A percentile compares a stretch with the other conserved stretches of the same genome.
Conservation (phyloP, 352 stramenopile genomes). For the Phytophthora ramorum region DNA sequence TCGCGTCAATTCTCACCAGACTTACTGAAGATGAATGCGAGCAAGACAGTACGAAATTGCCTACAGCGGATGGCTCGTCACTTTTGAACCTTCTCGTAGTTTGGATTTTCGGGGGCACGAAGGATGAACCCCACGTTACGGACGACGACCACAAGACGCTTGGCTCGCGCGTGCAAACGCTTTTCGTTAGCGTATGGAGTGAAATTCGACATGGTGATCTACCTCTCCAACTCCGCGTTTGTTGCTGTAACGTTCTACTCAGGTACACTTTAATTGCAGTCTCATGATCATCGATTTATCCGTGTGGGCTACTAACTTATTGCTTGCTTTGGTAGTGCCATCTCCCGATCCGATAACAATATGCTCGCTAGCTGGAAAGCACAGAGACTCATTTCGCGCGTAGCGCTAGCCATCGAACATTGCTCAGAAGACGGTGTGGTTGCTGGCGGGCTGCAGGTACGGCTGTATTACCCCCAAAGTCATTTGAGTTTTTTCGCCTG, state of each 20-base stretch:
- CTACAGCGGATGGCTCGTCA: slow-evolving; percentile 9
- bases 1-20: slow-evolving; percentile 53
- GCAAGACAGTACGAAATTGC: not conserved
- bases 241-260: slow-evolving; percentile 70
- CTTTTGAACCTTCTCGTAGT: slow-evolving; percentile 41
- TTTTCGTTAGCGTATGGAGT: slow-evolving; percentile 26
- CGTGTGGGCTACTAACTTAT: not conserved
- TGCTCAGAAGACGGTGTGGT: slow-evolving; percentile 31
- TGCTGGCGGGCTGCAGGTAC: slow-evolving; percentile 44
- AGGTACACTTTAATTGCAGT: slow-evolving; percentile 42
- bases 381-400: slow-evolving; percentile 24
- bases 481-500: not conserved
- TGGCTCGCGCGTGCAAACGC: slow-evolving; percentile 13
- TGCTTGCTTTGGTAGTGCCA: slow-evolving; percentile 24
- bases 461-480: not conserved
- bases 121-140: not conserved
- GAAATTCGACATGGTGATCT: slow-evolving; percentile 16
- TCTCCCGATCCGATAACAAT: slow-evolving; percentile 30
- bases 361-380: slow-evolving; percentile 36
- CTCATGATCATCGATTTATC: not conserved
- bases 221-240: slow-evolving; percentile 59
- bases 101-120: slow-evolving; percentile 44
- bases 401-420: slow-evolving; percentile 23
- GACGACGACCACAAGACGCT: slow-evolving; percentile 11
- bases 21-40: slow-evolving; percentile 10